A percentile compares a stretch with the other conserved stretches of the same genome.
Conservation (phyloP, 768 basidiomycete species). For the Tremella mesenterica region DNA sequence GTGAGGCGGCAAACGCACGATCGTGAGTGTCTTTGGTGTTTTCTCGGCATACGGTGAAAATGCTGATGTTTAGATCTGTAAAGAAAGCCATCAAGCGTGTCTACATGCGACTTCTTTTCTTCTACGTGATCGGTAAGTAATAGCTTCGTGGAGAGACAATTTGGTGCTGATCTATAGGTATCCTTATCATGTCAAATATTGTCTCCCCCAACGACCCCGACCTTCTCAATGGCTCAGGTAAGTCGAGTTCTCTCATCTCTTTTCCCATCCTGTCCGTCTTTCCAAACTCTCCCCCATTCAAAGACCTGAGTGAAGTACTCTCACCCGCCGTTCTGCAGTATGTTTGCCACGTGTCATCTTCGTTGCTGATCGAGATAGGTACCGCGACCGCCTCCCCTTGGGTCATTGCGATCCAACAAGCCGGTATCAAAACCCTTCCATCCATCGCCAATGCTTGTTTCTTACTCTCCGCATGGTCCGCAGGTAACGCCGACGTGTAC, state of each 20-base stretch:
- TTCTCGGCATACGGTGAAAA: too few species aligned
- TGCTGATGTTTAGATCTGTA: too few species aligned
- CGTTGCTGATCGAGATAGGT: too few species aligned
- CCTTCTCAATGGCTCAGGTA: constrained; percentile 26
- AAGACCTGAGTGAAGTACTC: too few species aligned
- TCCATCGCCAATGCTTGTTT: constrained; percentile 44
- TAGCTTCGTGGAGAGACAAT: constrained; percentile 12
- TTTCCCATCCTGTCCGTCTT: too few species aligned
- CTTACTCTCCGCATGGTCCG: constrained; percentile 44
- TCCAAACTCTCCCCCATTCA: too few species aligned
- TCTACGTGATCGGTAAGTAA: constrained; percentile 42
- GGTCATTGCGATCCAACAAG: constrained; percentile 44
- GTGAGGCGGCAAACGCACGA: constrained; percentile 39
- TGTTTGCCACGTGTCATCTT: too few species aligned
- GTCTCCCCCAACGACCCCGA: constrained; percentile 38
- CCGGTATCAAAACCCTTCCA: constrained; percentile 42
- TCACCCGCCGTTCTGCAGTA: too few species aligned
- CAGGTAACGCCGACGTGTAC: constrained; percentile 46
- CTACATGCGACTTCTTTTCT: constrained; percentile 41
- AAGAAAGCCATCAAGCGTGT: constrained; percentile 42
- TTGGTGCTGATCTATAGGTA: constrained; percentile 2
- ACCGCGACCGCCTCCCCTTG: constrained; percentile 42
- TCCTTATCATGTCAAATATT: constrained; percentile 36
- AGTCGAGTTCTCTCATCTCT: too few species aligned
- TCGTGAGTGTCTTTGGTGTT: too few species aligned